These are phyloP conservation scores for Lasiodiplodia sp. DNA, from an alignment of 2,329 filamentous ascomycete species.

Conservation along the genomic window DNA sequence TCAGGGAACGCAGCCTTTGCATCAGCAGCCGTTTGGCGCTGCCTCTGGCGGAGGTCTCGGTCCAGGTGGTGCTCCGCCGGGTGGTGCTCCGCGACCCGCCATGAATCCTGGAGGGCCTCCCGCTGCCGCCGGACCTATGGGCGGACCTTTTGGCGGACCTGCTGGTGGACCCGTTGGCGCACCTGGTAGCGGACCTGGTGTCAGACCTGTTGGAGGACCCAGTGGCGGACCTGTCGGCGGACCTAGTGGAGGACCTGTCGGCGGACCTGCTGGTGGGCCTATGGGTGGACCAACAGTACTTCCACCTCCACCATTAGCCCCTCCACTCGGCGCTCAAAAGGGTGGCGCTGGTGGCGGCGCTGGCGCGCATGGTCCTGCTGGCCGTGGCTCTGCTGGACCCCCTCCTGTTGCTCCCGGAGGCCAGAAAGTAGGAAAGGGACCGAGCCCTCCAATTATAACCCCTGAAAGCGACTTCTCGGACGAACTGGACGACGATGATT, in stretches of 20 bases:
- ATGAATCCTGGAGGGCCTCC: background rate
- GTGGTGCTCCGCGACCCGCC: background rate
- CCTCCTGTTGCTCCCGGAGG: background rate
- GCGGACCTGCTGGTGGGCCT: background rate
- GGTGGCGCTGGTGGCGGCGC: background rate
- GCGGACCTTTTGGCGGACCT: background rate
- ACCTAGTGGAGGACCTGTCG: background rate
- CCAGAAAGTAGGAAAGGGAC: background rate
- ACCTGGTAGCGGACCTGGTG: too few relatives aligned
- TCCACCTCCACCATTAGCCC: background rate
- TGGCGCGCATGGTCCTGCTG: background rate
- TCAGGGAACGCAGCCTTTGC: background rate
- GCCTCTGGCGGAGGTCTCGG: conserved; percentile 2
- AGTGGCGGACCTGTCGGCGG: too few relatives aligned
- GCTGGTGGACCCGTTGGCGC: too few relatives aligned
- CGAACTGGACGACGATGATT: background rate
- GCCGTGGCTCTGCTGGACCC: background rate
- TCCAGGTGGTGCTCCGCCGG: background rate
- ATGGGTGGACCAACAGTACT: background rate
- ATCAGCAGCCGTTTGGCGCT: background rate
- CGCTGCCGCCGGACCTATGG: too few relatives aligned
- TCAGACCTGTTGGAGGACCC: too few relatives aligned
- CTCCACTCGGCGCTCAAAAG: background rate
- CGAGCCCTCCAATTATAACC: background rate
- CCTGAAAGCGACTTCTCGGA: background rate